These are phyloP conservation scores for Kalmusia sp. DNA, from an alignment of 2,329 filamentous ascomycete genomes.

Conservation along the genomic window DNA sequence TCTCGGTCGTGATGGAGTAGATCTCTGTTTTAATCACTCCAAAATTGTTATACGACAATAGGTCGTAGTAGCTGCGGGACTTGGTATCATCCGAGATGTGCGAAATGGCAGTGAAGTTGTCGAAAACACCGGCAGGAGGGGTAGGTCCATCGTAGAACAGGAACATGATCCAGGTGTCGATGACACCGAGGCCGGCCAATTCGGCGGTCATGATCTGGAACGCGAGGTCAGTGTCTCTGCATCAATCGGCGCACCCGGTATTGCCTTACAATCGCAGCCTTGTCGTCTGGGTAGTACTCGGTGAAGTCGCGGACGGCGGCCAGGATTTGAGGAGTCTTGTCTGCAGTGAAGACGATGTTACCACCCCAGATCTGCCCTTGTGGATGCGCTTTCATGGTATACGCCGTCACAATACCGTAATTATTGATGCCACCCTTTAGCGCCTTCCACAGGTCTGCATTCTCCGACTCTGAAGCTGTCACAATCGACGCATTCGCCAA, in stretches of 20 bases:
- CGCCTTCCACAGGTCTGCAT: constrained; percentile 50
- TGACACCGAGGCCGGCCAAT: constrained; percentile 50
- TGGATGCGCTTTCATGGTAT: constrained; percentile 31
- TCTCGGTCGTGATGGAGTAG: constrained; percentile 41
- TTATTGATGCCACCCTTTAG: constrained; percentile 54
- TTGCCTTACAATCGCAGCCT: constrained; percentile 57
- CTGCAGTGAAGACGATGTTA: constrained; percentile 48
- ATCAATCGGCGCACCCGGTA: not conserved
- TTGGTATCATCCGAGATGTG: constrained; percentile 54
- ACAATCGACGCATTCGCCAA: constrained; percentile 53
- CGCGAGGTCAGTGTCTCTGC: not conserved
- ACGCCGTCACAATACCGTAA: constrained; percentile 53
- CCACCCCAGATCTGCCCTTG: constrained; percentile 54
- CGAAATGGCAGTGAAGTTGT: constrained; percentile 59
- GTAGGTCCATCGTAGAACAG: constrained; percentile 67
- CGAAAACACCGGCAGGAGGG: constrained; percentile 61
- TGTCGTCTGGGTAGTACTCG: constrained; percentile 64
- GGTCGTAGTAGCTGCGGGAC: constrained; percentile 55
- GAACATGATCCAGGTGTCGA: constrained; percentile 67
- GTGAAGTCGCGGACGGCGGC: constrained; percentile 61
- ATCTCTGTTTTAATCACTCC: constrained; percentile 34
- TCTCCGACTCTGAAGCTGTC: constrained; percentile 47
- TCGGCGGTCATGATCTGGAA: constrained; percentile 60
- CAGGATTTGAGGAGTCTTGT: constrained; percentile 52
- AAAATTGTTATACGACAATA: constrained; percentile 55